Evolutionary conservation across 2,329 filamentous ascomycete genomes (phyloP), one percentile per base, ranked within the genome.

Genomic region (Lasiodiplodia sp.): DNA sequence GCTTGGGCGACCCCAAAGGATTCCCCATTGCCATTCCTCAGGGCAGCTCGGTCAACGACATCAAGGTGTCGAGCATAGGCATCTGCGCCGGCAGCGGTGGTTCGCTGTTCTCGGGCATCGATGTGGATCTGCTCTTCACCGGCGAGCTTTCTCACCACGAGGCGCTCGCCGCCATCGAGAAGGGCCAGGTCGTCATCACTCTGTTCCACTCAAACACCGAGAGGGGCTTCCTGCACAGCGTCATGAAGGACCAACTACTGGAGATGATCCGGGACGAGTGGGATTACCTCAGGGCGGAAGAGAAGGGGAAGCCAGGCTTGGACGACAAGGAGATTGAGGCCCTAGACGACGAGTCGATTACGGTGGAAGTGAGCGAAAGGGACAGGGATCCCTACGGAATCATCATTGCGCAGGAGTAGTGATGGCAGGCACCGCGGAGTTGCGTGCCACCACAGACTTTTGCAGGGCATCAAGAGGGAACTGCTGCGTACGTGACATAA

Each of bases 121-220:
- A 85, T 52, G 93, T 94, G 0, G 93, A 97, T 75, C 79, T 98
- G 49, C 81, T 96, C 4, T 92, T 99, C 73, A 98, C 93, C 0
- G 96, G 96, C 1, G 96, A 99, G 82, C 88, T 98, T 84, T 92
- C 89, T 75, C 96, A 99, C 78, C 96, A 99, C 78, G 93, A 96
- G 71, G 94, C 95, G 3, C 86, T 99, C 69, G 88, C 92, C 49
- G 93, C 94, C 1, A 93, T 92, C 34, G 94, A 97, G 82, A 87
- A 90, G 69, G 94, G 94, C 1, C 90, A 90, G 71, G 91, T 89
- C 67, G 92, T 98, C 0, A 87, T 98, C 64, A 91, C 91, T 51
- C 86, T 97, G 58, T 97, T 97, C 75, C 96, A 99, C 79, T 95
- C 92, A 73, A 98, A 98, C 79, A 96, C 92, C 0, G 96, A 99